phyloP scores from a whole-genome alignment of 2,329 filamentous ascomycete species.

The Aspergillus transmontanensis region DNA sequence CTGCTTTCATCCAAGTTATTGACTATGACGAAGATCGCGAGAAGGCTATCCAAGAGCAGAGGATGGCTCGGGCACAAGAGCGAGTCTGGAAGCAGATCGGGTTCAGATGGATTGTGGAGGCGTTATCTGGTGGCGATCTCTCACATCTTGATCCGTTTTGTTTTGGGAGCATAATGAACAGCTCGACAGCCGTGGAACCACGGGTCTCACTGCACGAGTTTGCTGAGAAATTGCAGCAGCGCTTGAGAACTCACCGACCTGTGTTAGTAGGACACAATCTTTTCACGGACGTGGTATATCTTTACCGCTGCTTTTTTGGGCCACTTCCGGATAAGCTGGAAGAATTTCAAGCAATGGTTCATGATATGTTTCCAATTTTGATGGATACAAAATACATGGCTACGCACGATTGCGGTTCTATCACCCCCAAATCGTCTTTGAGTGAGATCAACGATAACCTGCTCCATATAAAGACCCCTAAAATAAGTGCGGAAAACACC shows the following conservation, averaged over 20 bases:
- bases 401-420: conserved; percentile 56
- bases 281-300: conserved; percentile 64
- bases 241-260: conserved; percentile 50
- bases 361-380: conserved; percentile 58
- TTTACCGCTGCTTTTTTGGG: conserved; percentile 63
- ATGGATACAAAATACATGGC: conserved; percentile 67
- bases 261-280: conserved; percentile 65
- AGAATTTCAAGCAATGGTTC: conserved; percentile 55
- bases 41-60: conserved; percentile 31
- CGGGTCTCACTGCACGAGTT: conserved; percentile 28
- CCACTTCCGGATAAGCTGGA: conserved; percentile 57
- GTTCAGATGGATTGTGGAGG: conserved; percentile 52
- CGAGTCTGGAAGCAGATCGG: conserved; percentile 42
- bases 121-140: conserved; percentile 46
- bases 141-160: conserved; percentile 37
- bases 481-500: conserved; percentile 30
- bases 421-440: conserved; percentile 49
- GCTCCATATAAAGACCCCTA: conserved; percentile 27
- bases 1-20: conserved; percentile 45
- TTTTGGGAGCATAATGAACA: conserved; percentile 29
- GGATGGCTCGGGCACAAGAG: conserved; percentile 28
- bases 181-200: conserved; percentile 17
- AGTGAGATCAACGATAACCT: conserved; percentile 32
- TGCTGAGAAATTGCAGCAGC: conserved; percentile 36
- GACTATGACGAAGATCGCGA: conserved; percentile 40